Evolutionary conservation across 257 asterid species (phyloP).

Genomic region (Solanum sejunctum): DNA sequence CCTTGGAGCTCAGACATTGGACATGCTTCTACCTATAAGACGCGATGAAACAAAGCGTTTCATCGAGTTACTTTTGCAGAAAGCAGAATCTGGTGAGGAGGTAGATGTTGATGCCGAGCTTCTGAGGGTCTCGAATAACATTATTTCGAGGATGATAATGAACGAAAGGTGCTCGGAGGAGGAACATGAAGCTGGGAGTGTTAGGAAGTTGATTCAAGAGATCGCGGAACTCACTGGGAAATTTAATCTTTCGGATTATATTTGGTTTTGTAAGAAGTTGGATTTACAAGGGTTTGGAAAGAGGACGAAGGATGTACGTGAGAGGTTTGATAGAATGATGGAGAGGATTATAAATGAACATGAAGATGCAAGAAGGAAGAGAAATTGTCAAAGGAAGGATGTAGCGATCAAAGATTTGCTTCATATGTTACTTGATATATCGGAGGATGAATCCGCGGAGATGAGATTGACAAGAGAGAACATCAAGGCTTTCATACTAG

Average conservation of each 20-base stretch:
- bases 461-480: conserved; percentile 39
- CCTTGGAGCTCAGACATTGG: conserved; percentile 50
- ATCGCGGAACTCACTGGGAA: conserved; percentile 40
- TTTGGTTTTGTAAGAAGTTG: conserved; percentile 60
- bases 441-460: conserved; percentile 41
- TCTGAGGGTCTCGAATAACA: conserved; percentile 33
- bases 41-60: conserved; percentile 23
- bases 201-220: conserved; percentile 44
- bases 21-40: conserved; percentile 44
- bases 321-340: conserved; percentile 49
- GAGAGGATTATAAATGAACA: conserved; percentile 56
- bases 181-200: conserved; percentile 33
- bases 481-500: conserved; percentile 65
- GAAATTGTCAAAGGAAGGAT: background rate
- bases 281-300: conserved; percentile 58
- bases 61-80: conserved; percentile 1
- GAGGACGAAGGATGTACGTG: conserved; percentile 28
- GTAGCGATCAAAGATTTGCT: conserved; percentile 36
- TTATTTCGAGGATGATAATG: conserved; percentile 60
- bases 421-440: conserved; percentile 48
- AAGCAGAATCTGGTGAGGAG: conserved; percentile 17
- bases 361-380: conserved; percentile 15
- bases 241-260: conserved; percentile 46
- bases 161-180: conserved; percentile 42
- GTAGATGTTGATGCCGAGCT: conserved; percentile 55